These are phyloP conservation scores for Chaetomiaceae sp. DNA, from an alignment of 2,329 filamentous ascomycete genomes.

Conservation along the genomic window DNA sequence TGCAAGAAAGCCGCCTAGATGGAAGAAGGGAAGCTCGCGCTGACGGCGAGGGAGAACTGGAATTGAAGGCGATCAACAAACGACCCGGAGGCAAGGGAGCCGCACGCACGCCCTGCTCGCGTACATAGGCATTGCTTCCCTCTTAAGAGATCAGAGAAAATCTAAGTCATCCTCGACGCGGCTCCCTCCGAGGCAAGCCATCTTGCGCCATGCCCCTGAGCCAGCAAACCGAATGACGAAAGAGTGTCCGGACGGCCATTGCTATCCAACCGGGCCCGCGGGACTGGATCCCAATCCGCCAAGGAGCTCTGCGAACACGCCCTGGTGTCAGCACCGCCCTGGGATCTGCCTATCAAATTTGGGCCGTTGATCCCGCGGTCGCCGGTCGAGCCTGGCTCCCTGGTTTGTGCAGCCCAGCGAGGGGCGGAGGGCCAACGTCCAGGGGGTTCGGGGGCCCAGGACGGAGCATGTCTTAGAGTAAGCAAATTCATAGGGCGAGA, in stretches of 20 bases:
- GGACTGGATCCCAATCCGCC: slow-evolving; percentile 7
- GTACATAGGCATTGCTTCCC: background rate
- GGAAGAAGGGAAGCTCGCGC: background rate
- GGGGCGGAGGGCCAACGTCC: slow-evolving; percentile 5
- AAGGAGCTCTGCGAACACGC: slow-evolving; percentile 4
- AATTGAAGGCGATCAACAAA: background rate
- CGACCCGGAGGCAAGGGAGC: too few relatives aligned
- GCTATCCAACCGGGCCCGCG: slow-evolving; percentile 19
- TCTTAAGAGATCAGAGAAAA: slow-evolving; percentile 4
- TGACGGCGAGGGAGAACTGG: background rate
- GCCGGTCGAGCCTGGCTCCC: too few relatives aligned
- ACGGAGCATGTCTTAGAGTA: slow-evolving; percentile 6
- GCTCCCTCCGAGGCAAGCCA: slow-evolving; percentile 11
- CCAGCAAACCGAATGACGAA: slow-evolving; percentile 7
- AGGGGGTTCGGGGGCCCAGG: too few relatives aligned
- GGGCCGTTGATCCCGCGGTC: background rate
- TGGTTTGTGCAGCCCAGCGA: slow-evolving; percentile 2
- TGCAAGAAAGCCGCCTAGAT: background rate
- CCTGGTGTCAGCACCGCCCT: slow-evolving; percentile 7
- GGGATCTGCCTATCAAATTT: slow-evolving; percentile 9
- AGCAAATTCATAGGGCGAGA: slow-evolving; percentile 21
- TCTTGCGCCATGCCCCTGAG: slow-evolving; percentile 7
- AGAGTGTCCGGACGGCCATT: slow-evolving; percentile 10
- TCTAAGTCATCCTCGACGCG: slow-evolving; percentile 4
- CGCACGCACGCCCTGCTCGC: background rate